Evolutionary conservation across 345 rosid genomes (phyloP), one percentile per base, ranked within the genome.

Genomic region (Populus tremula): DNA sequence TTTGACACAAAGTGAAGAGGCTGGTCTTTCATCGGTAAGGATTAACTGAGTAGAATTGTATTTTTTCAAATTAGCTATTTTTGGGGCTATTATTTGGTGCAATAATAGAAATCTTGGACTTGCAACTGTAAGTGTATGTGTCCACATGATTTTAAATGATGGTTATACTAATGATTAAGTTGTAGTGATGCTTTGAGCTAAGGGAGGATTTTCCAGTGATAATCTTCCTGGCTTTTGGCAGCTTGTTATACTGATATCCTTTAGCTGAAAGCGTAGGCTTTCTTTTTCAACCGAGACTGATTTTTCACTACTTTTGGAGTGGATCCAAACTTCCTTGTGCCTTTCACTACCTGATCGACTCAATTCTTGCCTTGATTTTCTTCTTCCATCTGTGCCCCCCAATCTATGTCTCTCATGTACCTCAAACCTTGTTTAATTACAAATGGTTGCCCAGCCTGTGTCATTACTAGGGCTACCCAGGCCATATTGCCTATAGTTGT

Each of bases 11-110:
- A 87, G 84, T 80, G 99, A 96, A 83, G 90, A 87, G 84, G 77
- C 86, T 75, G 88, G 90, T 86, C 87, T 96, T 86, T 89, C 94
- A 75, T 90, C 94, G 84, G 99, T 96, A 89, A 81, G 97, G 79
- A 72, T 77, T 78, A 71, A 65, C 82, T 72, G 21, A 54, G 38
- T 63, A 27, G 5, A 21, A 35, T 50, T 25, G 12, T 50, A 36
- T 76, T 70, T 70, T 41, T 27, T 41, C n/a, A 45, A 20, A 65
- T 27, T 29, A 25, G 29, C 33, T 16, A 21, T 27, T 33, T 11
- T 23, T 5, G 39, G 25, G 33, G 68, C 36, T 67, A 13, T 53
- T 38, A 9, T 25, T 9, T 36, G 23, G 8, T 65, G 49, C 33
- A 27, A 68, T 76, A 18, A 23, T 27, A 53, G 53, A 25, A 68